Evolutionary conservation across 2,329 filamentous ascomycete genomes (phyloP).

Genomic region (Venturia oleaginea): DNA sequence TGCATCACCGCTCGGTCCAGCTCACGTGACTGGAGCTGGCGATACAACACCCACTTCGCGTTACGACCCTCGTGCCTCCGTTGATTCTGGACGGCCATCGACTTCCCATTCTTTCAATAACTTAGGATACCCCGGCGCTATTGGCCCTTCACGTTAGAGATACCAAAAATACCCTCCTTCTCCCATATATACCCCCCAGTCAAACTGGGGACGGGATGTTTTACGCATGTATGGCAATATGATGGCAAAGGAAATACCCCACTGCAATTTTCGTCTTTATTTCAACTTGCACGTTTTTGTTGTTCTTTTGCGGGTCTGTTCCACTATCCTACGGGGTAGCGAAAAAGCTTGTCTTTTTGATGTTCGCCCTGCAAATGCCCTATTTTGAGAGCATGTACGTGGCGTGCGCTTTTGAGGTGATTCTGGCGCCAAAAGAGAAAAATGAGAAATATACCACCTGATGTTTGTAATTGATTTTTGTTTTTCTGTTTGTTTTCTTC

Average conservation of each 20-base stretch:
- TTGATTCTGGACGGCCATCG: constrained; percentile 83
- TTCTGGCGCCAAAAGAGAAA: constrained; percentile 4
- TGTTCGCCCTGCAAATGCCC: background rate
- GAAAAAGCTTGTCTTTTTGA: constrained; percentile 4
- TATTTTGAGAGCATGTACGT: background rate
- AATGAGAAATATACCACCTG: constrained; percentile 7
- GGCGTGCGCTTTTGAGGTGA: background rate
- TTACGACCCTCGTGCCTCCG: constrained; percentile 74
- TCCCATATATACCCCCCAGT: constrained; percentile 3
- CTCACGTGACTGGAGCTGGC: constrained; percentile 45
- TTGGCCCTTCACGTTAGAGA: constrained; percentile 49
- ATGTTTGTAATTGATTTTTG: background rate
- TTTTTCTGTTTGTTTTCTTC: background rate
- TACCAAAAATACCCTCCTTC: constrained; percentile 8
- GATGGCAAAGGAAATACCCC: constrained; percentile 9
- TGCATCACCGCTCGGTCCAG: constrained; percentile 28
- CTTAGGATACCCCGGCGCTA: constrained; percentile 92
- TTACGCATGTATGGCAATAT: constrained; percentile 8
- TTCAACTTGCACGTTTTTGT: constrained; percentile 1
- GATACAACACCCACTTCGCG: constrained; percentile 63
- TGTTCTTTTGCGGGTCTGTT: background rate
- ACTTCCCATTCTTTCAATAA: constrained; percentile 72
- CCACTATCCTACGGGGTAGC: background rate
- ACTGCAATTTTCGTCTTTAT: constrained; percentile 7
- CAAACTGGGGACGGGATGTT: background rate